Conservation (phyloP, 2,329 filamentous ascomycete species). For the Fusarium brachygibbosum region DNA sequence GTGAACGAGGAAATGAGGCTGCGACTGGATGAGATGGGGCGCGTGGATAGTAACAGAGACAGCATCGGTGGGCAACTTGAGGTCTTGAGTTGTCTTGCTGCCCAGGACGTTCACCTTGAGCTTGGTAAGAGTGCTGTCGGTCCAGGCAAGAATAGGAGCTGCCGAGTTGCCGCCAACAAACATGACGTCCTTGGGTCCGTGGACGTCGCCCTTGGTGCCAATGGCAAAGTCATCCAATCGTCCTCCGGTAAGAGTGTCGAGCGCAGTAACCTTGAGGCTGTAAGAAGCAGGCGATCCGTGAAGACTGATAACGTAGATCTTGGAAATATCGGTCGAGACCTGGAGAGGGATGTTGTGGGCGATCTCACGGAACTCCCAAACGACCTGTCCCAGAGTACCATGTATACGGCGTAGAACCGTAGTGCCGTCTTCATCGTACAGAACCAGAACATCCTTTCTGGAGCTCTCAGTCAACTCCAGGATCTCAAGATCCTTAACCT, state of each 20-base stretch:
- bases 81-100: constrained; percentile 68
- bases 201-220: constrained; percentile 80
- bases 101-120: constrained; percentile 80
- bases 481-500: constrained; percentile 79
- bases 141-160: constrained; percentile 81
- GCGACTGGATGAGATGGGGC: constrained; percentile 77
- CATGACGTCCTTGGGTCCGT: constrained; percentile 73
- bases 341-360: constrained; percentile 81
- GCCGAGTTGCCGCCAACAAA: constrained; percentile 83
- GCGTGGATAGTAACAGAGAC: constrained; percentile 76
- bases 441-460: constrained; percentile 78
- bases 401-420: constrained; percentile 78
- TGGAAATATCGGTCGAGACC: constrained; percentile 75
- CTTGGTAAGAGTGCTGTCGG: constrained; percentile 71
- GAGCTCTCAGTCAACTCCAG: constrained; percentile 75
- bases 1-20: constrained; percentile 88
- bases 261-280: constrained; percentile 79
- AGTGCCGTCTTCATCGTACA: constrained; percentile 71
- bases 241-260: constrained; percentile 80
- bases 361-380: constrained; percentile 82
- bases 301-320: constrained; percentile 82
- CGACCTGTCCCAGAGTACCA: constrained; percentile 76
- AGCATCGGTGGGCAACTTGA: constrained; percentile 63
- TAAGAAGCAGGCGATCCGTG: constrained; percentile 78
- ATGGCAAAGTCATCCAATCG: constrained; percentile 79